These are phyloP conservation scores for Trichoderma virens DNA, from an alignment of 495 filamentous ascomycete genomes.

Conservation along the genomic window DNA sequence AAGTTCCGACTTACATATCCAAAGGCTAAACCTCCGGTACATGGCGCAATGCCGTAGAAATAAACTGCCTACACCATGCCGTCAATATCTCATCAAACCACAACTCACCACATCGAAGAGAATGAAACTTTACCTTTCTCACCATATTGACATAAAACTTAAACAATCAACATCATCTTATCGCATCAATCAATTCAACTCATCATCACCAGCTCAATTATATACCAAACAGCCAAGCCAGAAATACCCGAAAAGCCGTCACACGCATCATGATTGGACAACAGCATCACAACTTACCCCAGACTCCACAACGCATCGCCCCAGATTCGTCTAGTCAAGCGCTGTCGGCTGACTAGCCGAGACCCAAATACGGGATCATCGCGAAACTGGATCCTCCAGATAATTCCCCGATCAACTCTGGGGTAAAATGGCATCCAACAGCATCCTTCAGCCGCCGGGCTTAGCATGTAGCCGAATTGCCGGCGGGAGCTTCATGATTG, in stretches of 20 bases:
- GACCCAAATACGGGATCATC: neutral
- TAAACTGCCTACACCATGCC: conserved; percentile 19
- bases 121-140: neutral
- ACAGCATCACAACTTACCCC: neutral
- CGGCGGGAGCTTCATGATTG: neutral
- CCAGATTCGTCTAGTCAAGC: neutral
- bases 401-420: neutral
- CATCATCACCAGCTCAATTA: conserved; percentile 7
- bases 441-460: neutral
- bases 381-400: neutral
- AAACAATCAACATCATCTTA: neutral
- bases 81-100: conserved; percentile 9
- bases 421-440: neutral
- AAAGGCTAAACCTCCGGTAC: conserved; percentile 25
- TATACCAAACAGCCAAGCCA: neutral
- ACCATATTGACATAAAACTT: neutral
- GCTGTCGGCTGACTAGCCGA: neutral
- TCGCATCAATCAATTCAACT: neutral
- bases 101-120: neutral
- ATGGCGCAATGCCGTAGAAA: conserved; percentile 27
- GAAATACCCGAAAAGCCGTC: conserved; percentile 10
- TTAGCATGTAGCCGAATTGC: neutral
- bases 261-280: neutral
- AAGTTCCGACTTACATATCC: conserved; percentile 21
- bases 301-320: neutral